Evolutionary conservation across 1,284 basidiomycete genomes (phyloP), one percentile per base, ranked within the genome.

Genomic region (Boletus semigastroideus): DNA sequence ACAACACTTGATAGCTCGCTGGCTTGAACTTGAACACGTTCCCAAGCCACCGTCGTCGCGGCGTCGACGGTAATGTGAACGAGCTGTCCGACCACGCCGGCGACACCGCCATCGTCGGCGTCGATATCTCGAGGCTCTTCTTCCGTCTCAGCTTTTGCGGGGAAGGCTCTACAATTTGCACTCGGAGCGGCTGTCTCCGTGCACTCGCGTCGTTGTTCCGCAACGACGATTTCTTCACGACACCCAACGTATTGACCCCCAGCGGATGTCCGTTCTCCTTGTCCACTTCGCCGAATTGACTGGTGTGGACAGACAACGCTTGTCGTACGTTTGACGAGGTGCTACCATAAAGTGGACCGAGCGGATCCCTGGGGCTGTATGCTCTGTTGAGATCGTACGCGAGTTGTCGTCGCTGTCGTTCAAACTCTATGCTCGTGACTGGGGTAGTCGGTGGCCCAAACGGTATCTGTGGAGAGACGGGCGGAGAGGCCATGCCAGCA

Each of bases 21-120:
- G 90, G 84, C 64, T 87, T 92, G 76, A 92, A 87, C 65, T 85
- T 89, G 80, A 98, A 96, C 42, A 97, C 79, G 57, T 87, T 90
- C 48, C 85, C 83, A 59, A 98, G 85, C 95, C 95, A 98, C 52
- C 83, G 84, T 44, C 88, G 83, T 68, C 87, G 90, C 9, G 81
- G 82, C 4, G 77, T 74, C 13, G 77, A 64, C 17, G 71, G 65
- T 20, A 74, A 68, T 2, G 71, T 71, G 13, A 74, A 70, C 46
- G 75, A 78, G 16, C 71, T 72, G 36, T 77, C 76, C 14, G 77
- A 76, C 64, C 77, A 73, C 20, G 73, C 74, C 4, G 78, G 78
- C 72, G 46, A 66, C 10, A 64, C 63, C 19, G 59, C 11, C 40
- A 42, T 42, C 27, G 48, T 57, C 4, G 64, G 60, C 3, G 61